A percentile compares a stretch with the other conserved stretches of the same genome.
Conservation (phyloP, 495 filamentous ascomycete species). For the Chlorociboria aeruginascens region DNA sequence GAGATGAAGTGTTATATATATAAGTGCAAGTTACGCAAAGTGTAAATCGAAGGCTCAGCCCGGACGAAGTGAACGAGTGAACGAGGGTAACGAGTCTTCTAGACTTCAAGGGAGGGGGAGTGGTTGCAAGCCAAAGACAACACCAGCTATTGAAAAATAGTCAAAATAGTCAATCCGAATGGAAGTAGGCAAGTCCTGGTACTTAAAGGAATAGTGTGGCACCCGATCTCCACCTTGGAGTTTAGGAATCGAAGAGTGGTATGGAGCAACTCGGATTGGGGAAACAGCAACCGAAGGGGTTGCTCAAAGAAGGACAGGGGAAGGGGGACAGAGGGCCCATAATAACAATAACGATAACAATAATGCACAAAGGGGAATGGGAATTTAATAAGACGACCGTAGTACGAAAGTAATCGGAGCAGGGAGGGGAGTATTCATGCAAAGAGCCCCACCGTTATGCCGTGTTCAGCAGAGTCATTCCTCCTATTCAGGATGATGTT, state of each 20-base stretch:
- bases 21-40: not conserved
- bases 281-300: slow-evolving; percentile 1
- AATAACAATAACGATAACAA: too few species aligned
- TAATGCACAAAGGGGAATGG: not conserved
- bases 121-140: not conserved
- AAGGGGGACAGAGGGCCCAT: too few species aligned
- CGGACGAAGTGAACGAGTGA: slow-evolving; percentile 11
- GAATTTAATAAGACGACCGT: too few species aligned
- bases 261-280: not conserved
- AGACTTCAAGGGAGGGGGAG: slow-evolving; percentile 5
- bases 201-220: slow-evolving; percentile 6
- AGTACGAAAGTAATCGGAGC: too few species aligned
- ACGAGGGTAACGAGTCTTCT: slow-evolving; percentile 18
- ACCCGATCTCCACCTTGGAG: not conserved
- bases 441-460: too few species aligned
- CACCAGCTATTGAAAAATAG: slow-evolving; percentile 2
- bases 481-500: too few species aligned
- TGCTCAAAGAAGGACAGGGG: not conserved
- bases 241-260: slow-evolving; percentile 5
- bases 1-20: not conserved
- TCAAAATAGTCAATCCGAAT: not conserved
- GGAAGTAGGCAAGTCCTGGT: slow-evolving; percentile 9
- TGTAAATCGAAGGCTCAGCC: slow-evolving; percentile 15
- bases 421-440: too few species aligned
- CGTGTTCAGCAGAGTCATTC: too few species aligned